Conservation (phyloP, 78 protist species). For the Speleostelium caveatum region DNA sequence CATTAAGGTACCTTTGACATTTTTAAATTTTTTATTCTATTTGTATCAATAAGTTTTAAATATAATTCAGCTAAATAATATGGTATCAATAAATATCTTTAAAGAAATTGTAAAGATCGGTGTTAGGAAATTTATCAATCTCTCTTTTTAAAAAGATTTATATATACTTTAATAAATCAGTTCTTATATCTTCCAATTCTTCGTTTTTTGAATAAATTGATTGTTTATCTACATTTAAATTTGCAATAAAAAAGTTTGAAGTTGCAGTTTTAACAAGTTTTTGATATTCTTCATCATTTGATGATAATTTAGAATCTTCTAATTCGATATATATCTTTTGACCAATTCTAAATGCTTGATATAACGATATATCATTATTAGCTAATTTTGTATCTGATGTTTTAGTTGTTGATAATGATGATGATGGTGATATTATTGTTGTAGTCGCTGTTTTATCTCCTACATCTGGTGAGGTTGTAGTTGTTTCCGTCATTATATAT, state of each 20-base stretch:
- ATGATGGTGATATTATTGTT: neutral
- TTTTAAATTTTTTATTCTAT: slow-evolving; percentile 56
- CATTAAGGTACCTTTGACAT: slow-evolving; percentile 29
- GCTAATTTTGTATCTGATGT: too few species aligned
- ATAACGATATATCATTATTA: slow-evolving; percentile 43
- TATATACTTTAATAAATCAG: slow-evolving; percentile 68
- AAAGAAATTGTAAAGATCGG: neutral
- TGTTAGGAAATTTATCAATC: neutral
- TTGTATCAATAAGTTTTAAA: slow-evolving; percentile 24
- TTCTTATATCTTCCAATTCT: slow-evolving; percentile 76
- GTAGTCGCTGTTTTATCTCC: too few species aligned
- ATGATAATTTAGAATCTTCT: slow-evolving; percentile 18
- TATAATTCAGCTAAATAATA: slow-evolving; percentile 62
- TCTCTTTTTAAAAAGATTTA: neutral
- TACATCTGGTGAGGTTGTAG: too few species aligned
- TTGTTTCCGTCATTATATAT: too few species aligned
- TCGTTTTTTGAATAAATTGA: slow-evolving; percentile 63
- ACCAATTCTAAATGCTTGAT: slow-evolving; percentile 41
- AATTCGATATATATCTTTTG: slow-evolving; percentile 51
- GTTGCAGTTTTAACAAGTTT: slow-evolving; percentile 25
- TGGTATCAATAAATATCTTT: slow-evolving; percentile 64
- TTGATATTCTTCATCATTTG: slow-evolving; percentile 49
- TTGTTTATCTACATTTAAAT: slow-evolving; percentile 16
- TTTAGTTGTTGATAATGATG: neutral
- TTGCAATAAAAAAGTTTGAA: slow-evolving; percentile 21